These are phyloP conservation scores for Psilocybe tampanensis DNA, from an alignment of 768 basidiomycete species.

Conservation along the genomic window DNA sequence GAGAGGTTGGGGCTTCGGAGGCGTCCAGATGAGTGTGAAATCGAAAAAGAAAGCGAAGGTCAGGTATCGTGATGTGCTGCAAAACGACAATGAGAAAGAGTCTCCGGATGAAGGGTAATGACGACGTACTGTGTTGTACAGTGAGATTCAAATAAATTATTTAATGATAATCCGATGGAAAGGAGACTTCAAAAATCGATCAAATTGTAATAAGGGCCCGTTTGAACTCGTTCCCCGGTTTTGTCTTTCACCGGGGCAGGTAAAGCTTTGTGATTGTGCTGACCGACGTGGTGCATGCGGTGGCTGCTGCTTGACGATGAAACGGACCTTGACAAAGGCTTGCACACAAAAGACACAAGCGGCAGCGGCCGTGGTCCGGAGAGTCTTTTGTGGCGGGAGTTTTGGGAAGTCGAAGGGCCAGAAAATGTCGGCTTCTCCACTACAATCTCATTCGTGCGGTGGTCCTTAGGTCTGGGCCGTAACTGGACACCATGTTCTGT, in stretches of 20 bases:
- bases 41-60: no score
- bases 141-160: no score
- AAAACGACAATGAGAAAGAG: no score
- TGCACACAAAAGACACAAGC: background rate
- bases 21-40: no score
- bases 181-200: no score
- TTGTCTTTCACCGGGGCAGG: background rate
- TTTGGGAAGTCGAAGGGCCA: background rate
- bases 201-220: no score
- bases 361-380: background rate
- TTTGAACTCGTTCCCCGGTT: background rate
- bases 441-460: background rate
- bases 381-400: background rate
- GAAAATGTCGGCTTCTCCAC: background rate
- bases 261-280: background rate
- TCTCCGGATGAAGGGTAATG: no score
- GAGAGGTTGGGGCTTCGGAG: no score
- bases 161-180: no score
- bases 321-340: background rate
- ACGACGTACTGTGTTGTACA: no score
- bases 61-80: no score
- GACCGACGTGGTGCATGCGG: background rate
- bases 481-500: no score
- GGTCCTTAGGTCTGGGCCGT: background rate
- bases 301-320: background rate